Conservation (phyloP, 2,329 filamentous ascomycete species). For the Chaetomium sp. region DNA sequence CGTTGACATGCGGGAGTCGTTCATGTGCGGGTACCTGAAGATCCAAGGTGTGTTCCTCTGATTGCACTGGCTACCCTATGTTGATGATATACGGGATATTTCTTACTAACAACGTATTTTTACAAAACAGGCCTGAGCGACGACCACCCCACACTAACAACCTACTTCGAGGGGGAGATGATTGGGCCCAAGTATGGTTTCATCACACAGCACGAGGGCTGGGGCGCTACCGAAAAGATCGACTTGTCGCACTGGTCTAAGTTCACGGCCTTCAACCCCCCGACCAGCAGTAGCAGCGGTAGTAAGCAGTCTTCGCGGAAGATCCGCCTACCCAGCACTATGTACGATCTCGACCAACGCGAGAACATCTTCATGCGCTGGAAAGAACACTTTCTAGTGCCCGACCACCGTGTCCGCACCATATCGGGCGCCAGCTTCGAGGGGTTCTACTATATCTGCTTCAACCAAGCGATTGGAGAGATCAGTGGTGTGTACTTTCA, state of each 20-base stretch:
- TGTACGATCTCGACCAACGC: constrained; percentile 67
- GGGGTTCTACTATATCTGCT: constrained; percentile 98
- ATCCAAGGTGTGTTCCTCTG: constrained; percentile 67
- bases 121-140: constrained; percentile 68
- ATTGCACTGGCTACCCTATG: too few relatives aligned
- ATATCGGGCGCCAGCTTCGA: constrained; percentile 95
- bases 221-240: constrained; percentile 87
- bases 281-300: too few relatives aligned
- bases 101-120: neutral
- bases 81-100: too few relatives aligned
- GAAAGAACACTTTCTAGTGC: constrained; percentile 97
- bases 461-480: constrained; percentile 81
- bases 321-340: constrained; percentile 23
- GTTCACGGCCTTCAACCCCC: constrained; percentile 76
- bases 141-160: constrained; percentile 94
- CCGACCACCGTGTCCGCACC: constrained; percentile 83
- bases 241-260: constrained; percentile 91
- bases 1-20: constrained; percentile 89
- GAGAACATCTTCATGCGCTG: constrained; percentile 98
- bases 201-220: constrained; percentile 77
- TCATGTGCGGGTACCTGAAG: constrained; percentile 86
- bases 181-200: constrained; percentile 96
- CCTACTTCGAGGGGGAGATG: constrained; percentile 97
- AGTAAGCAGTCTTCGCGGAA: too few relatives aligned
- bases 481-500: constrained; percentile 97